Base-by-base conservation (phyloP, 768 basidiomycete genomes). In the Daedaleopsis nitida region DNA sequence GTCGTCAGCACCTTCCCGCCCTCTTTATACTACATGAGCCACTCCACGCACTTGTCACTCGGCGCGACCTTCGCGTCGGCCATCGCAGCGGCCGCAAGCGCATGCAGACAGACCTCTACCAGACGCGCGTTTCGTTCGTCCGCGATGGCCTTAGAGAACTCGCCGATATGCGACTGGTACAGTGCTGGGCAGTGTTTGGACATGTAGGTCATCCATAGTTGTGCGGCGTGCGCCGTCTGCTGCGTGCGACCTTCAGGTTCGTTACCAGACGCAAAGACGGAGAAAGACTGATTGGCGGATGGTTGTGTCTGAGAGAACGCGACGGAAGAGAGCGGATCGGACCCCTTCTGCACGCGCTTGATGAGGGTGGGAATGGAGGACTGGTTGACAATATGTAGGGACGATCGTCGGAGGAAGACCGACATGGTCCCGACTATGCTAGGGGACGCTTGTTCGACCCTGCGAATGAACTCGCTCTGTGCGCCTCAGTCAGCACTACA, bases 291-390 rank as follows among this genome's bases (percentile, higher is more conserved):
- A 37, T 42, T 64, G 14, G 52, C n/a, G 14, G 59, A 58, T 1
- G 52, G 21, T 21, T 59, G 60, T 10, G 60, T 59, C 23, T 64
- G 62, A 9, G 62, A 64, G 51, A 59, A 57, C 1, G 58, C 62
- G 14, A 64, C 58, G 4, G 62, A 50, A 8, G 62, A 56, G 5
- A 45, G 52, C 12, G 62, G 55, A 32, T 66, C 65, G 44, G 63
- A 66, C 13, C 76, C 78, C 58, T 81, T 85, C 55, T 84, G 83
- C 6, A 88, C 67, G 24, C 86, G 84, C 65, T 88, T 87, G 65
- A 98, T 74, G 23, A 98, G 80, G 0, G 87, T 87, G 1, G 95
- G 87, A 17, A 98, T 82, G 0, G 89, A 91, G 0, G 96, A 94
- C 53, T 89, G 86, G 70, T 96, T 97, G 70, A 96, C 66, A 66